phyloP scores from a whole-genome alignment of 371 early-diverging fungal species.

The Hamiltosporidium magnivora region DNA sequence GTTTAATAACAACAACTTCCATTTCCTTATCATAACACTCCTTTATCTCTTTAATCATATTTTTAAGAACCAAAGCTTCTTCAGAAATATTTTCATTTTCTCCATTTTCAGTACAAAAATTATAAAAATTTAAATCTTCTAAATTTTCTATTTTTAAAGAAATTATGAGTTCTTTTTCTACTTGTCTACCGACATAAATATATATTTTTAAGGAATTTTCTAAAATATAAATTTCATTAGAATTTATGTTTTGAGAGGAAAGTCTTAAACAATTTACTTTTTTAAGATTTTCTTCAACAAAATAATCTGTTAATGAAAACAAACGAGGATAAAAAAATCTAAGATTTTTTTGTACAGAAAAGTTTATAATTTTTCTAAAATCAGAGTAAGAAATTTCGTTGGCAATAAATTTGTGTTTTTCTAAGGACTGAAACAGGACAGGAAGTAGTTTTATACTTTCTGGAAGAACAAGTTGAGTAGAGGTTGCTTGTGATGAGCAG shows the following conservation, averaged over 20 bases:
- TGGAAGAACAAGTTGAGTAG: slow-evolving; percentile 52
- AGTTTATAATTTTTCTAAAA: slow-evolving; percentile 12
- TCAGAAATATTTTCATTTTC: background rate
- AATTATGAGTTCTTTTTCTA: slow-evolving; percentile 24
- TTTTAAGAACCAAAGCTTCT: background rate
- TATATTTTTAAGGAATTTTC: slow-evolving; percentile 40
- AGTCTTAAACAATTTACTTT: slow-evolving; percentile 30
- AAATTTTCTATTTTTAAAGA: background rate
- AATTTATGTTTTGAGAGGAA: slow-evolving; percentile 24
- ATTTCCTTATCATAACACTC: slow-evolving; percentile 33
- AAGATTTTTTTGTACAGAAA: slow-evolving; percentile 39
- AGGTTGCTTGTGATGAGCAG: slow-evolving; percentile 35
- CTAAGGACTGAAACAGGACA: slow-evolving; percentile 37
- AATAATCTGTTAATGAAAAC: slow-evolving; percentile 47
- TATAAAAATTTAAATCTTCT: background rate
- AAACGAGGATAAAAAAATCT: slow-evolving; percentile 55
- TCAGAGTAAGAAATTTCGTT: slow-evolving; percentile 4
- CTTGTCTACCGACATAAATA: slow-evolving; percentile 51
- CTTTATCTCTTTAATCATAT: slow-evolving; percentile 6
- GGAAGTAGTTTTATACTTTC: slow-evolving; percentile 53
- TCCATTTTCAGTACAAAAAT: background rate
- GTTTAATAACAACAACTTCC: slow-evolving; percentile 33
- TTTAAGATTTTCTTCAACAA: slow-evolving; percentile 22
- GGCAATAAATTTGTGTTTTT: slow-evolving; percentile 38
- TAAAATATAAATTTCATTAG: slow-evolving; percentile 50